Percentiles rank a stretch among this genome's conserved stretches.
Conservation (phyloP, 1,139 yeast genomes). For the Debaryomycetaceae sp. region DNA sequence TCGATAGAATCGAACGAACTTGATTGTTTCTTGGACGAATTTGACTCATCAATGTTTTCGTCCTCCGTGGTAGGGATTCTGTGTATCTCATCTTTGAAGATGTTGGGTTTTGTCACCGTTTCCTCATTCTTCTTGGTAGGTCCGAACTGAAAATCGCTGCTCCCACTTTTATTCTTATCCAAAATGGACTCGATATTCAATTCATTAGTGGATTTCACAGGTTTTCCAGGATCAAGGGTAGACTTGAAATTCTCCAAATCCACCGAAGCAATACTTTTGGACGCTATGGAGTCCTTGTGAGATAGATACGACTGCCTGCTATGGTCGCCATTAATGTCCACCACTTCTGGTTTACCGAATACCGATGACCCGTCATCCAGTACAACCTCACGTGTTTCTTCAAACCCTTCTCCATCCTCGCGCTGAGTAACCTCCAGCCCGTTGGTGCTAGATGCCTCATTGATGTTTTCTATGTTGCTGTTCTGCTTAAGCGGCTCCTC, state of each 20-base stretch:
- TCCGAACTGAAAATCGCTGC: conserved; percentile 11
- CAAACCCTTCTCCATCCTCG: background rate
- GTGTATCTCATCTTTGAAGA: conserved; percentile 22
- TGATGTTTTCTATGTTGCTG: background rate
- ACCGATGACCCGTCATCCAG: background rate
- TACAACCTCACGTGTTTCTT: background rate
- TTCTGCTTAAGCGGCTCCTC: background rate
- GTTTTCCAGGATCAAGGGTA: conserved; percentile 45
- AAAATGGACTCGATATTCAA: conserved; percentile 10
- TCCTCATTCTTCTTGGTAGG: background rate
- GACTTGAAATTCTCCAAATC: conserved; percentile 13
- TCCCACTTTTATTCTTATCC: conserved; percentile 8
- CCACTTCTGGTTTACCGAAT: background rate
- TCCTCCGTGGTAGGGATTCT: conserved; percentile 35
- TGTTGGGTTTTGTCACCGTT: conserved; percentile 9
- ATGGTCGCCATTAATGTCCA: background rate
- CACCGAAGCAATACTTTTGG: conserved; percentile 3
- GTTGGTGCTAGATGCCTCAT: background rate
- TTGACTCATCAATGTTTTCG: conserved; percentile 27
- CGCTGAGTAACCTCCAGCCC: background rate
- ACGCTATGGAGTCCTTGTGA: background rate
- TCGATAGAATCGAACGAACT: conserved; percentile 3
- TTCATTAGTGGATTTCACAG: conserved; percentile 6
- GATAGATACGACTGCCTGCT: background rate
- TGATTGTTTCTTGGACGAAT: background rate